Evolutionary conservation across 1,284 basidiomycete species (phyloP).

Genomic region (Malassezia brasiliensis): DNA sequence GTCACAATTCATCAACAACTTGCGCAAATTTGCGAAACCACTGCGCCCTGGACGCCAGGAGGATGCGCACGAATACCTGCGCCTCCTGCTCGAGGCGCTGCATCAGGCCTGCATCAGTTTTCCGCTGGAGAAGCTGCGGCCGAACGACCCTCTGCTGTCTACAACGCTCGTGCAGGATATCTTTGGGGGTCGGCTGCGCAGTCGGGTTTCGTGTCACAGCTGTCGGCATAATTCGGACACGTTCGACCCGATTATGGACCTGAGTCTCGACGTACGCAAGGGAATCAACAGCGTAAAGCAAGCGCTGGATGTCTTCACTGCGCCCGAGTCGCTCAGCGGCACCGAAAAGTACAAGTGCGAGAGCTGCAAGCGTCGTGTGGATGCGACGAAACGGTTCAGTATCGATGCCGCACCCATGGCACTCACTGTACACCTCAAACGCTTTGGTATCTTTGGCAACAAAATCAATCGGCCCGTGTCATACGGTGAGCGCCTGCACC

Average conservation of each 20-base stretch:
- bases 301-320: constrained; percentile 72
- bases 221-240: constrained; percentile 89
- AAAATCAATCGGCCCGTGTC: constrained; percentile 60
- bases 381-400: constrained; percentile 77
- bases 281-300: constrained; percentile 60
- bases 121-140: constrained; percentile 57
- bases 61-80: constrained; percentile 94
- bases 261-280: constrained; percentile 55
- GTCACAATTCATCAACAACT: constrained; percentile 30
- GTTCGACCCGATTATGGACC: constrained; percentile 85
- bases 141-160: constrained; percentile 58
- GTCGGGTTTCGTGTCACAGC: constrained; percentile 75
- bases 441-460: constrained; percentile 74
- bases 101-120: constrained; percentile 74
- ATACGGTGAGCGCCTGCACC: constrained; percentile 68
- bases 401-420: constrained; percentile 77
- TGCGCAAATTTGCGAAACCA: constrained; percentile 71
- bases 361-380: constrained; percentile 78
- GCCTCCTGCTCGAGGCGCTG: constrained; percentile 82
- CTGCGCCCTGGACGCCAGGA: constrained; percentile 87
- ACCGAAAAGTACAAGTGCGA: constrained; percentile 97
- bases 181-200: constrained; percentile 84
- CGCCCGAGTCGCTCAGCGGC: constrained; percentile 72
- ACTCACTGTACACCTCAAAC: constrained; percentile 93
- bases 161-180: constrained; percentile 88